Conservation (phyloP, 768 basidiomycete genomes). For the Dictyophora rubrovolvata region DNA sequence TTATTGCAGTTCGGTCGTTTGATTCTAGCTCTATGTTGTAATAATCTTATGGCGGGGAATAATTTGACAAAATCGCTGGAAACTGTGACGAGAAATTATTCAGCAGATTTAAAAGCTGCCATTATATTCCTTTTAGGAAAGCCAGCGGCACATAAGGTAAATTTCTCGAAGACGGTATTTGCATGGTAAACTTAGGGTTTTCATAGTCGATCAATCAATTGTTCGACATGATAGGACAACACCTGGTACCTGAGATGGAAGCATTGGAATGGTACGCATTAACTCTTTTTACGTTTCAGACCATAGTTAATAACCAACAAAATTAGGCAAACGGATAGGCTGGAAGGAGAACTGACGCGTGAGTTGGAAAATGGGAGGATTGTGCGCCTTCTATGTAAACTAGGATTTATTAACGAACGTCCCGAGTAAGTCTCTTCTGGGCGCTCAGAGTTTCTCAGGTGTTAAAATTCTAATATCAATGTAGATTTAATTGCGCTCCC, state of each 20-base stretch:
- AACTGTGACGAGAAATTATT: constrained; percentile 60
- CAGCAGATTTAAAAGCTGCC: constrained; percentile 71
- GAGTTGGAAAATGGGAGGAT: constrained; percentile 93
- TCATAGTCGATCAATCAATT: constrained; percentile 66
- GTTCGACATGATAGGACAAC: constrained; percentile 67
- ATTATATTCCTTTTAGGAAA: constrained; percentile 67
- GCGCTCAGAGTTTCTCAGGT: background rate
- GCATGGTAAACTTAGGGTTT: background rate
- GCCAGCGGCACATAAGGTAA: constrained; percentile 52
- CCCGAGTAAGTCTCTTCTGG: constrained; percentile 64
- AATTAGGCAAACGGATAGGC: constrained; percentile 61
- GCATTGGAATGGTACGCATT: constrained; percentile 62
- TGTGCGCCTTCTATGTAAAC: constrained; percentile 81
- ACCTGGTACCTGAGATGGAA: constrained; percentile 71
- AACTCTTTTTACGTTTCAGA: background rate
- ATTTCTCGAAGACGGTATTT: background rate
- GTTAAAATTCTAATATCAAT: background rate
- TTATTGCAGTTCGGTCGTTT: constrained; percentile 77
- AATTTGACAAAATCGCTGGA: constrained; percentile 69
- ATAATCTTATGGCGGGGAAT: constrained; percentile 47
- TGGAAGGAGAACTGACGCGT: constrained; percentile 75
- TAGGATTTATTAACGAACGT: constrained; percentile 98
- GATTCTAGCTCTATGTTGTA: constrained; percentile 69
- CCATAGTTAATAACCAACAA: background rate
- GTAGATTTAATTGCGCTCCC: constrained; percentile 85